Percentiles rank a stretch among this genome's conserved stretches.
phyloP scores from a whole-genome alignment of 1,139 yeast species.

The Lodderomyces theae region DNA sequence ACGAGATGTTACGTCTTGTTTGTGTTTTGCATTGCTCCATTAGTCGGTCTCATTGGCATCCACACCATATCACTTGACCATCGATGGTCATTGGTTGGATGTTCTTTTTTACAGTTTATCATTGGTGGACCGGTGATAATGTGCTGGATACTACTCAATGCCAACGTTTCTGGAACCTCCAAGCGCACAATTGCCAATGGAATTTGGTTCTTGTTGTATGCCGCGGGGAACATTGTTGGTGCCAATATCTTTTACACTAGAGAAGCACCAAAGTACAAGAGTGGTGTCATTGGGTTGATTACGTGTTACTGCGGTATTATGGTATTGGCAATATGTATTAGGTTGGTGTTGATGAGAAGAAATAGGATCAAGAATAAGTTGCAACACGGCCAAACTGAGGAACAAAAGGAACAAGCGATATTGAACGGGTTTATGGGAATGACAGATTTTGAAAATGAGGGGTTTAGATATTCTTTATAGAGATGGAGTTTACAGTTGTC shows the following conservation, averaged over 20 bases:
- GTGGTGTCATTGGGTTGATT: conserved; percentile 28
- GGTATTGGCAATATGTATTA: conserved; percentile 21
- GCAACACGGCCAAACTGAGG: conserved; percentile 26
- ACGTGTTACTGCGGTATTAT: conserved; percentile 27
- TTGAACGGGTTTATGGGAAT: conserved; percentile 32
- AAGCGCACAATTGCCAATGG: conserved; percentile 25
- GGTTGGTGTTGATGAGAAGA: conserved; percentile 20
- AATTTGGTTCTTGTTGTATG: conserved; percentile 28
- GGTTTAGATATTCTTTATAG: conserved; percentile 24
- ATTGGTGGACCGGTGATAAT: conserved; percentile 33
- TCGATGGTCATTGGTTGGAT: conserved; percentile 27
- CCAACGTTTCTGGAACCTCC: conserved; percentile 27
- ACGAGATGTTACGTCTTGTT: conserved; percentile 20
- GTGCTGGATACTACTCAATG: conserved; percentile 27
- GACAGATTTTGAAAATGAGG: conserved; percentile 32
- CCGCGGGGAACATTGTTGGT: conserved; percentile 30
- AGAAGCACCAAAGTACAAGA: conserved; percentile 29
- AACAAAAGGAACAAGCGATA: conserved; percentile 25
- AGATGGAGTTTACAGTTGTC: not conserved
- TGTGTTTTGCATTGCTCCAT: conserved; percentile 21
- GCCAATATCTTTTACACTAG: conserved; percentile 27
- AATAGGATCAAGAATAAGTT: conserved; percentile 22
- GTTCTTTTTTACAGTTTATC: conserved; percentile 35
- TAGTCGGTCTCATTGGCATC: conserved; percentile 26
- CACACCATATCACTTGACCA: conserved; percentile 20